Evolutionary conservation across 2,329 filamentous ascomycete genomes (phyloP).

Genomic region (Monilinia vaccinii-corymbosi): DNA sequence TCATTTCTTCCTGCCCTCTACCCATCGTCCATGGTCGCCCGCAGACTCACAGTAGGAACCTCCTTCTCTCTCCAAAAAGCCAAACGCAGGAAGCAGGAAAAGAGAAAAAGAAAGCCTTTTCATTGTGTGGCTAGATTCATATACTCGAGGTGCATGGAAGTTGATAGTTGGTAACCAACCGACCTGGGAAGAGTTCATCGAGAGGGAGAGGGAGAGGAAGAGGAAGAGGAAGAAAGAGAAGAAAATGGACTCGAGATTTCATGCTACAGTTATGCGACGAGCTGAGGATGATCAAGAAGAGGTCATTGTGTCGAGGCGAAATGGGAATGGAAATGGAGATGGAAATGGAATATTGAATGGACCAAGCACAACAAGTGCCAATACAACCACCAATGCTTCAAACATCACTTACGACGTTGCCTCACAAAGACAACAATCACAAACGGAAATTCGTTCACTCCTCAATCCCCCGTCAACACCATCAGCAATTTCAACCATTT

Average conservation of each 20-base stretch:
- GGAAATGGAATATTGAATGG: constrained; percentile 13
- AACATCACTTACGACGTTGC: constrained; percentile 1
- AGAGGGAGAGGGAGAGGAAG: no score
- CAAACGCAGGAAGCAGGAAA: no score
- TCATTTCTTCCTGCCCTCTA: no score
- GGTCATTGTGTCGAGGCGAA: background rate
- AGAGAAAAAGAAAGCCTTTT: no score
- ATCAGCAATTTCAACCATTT: no score
- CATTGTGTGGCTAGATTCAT: no score
- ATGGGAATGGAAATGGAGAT: no score
- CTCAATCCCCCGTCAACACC: constrained; percentile 5
- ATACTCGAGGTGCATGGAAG: no score
- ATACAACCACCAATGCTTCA: background rate
- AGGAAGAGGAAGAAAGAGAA: constrained; percentile 7
- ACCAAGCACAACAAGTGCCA: background rate
- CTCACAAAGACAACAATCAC: constrained; percentile 5
- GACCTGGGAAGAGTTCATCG: background rate
- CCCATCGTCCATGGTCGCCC: no score
- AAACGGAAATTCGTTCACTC: constrained; percentile 4
- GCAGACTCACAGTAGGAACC: no score
- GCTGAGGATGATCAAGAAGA: constrained; percentile 17
- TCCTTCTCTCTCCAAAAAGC: no score
- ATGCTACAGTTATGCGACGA: constrained; percentile 28
- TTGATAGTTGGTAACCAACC: background rate
- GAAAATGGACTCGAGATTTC: constrained; percentile 25